Base-by-base conservation (phyloP, 352 stramenopile species). In the Phytophthora idaei region DNA sequence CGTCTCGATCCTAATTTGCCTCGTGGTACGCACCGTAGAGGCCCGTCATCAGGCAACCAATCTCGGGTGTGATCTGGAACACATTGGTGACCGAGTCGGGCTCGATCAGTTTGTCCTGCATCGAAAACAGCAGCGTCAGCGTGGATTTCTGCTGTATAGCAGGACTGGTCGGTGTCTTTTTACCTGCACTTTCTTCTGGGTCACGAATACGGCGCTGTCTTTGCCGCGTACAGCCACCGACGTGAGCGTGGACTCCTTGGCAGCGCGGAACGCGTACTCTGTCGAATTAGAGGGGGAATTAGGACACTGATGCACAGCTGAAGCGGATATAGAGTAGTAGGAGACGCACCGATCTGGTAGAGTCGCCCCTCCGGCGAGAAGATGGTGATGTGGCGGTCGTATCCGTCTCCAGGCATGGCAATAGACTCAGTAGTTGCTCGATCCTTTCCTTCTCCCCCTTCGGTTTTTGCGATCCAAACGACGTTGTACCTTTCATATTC, bases 241-340 rank as follows among this genome's bases (percentile, higher is more conserved):
- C 44, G 98, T 99, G 31, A 99, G 79, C 27, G 94, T 97, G 61
- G 81, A 89, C 61, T 91, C 87, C 62, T 96, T 93, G 12, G 97
- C 96, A n/a, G 95, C 95, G 61, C 99, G 99, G 82, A 99, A 99
- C 49, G 97, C 97, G 85, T 99, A 99, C 77, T 99, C 98, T 97
- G 56, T 17, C 46, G 14, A 25, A 39, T 31, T 61, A 73, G 27
- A 66, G 83, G 98, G 99, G 99, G 82, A 28, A 91, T 83, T 52
- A 4, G 9, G 7, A 27, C 34, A 8, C 21, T 41, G 5, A n/a
- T 41, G 37, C 2, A 15, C 25, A 5, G 12, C 9, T 55, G n/a
- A 41, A 28, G 34, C 7, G 55, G 14, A 27, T 0, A 52, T 21
- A 41, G 14, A 39, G 31, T 5, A 21, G n/a, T 10, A 28, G 15